phyloP scores from a whole-genome alignment of 1,139 yeast species.

The Wickerhamomyces sp. region DNA sequence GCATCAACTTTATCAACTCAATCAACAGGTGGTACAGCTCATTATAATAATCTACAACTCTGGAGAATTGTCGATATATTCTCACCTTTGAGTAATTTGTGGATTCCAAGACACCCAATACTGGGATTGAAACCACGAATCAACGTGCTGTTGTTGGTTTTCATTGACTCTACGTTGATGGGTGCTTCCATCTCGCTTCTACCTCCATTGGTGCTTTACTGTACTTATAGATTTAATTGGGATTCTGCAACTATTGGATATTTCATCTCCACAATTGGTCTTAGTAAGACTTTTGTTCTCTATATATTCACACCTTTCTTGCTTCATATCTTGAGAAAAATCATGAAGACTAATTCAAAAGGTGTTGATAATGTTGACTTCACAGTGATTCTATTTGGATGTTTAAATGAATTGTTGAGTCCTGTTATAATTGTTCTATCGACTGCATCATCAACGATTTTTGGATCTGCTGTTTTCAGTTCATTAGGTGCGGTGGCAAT shows the following conservation, averaged over 20 bases:
- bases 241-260: constrained; percentile 53
- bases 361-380: constrained; percentile 54
- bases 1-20: constrained; percentile 23
- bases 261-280: constrained; percentile 49
- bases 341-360: constrained; percentile 20
- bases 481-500: constrained; percentile 43
- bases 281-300: constrained; percentile 38
- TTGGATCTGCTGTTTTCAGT: constrained; percentile 32
- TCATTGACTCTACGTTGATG: constrained; percentile 40
- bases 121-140: constrained; percentile 35
- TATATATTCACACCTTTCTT: constrained; percentile 38
- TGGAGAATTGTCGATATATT: constrained; percentile 20
- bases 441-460: constrained; percentile 22
- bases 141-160: constrained; percentile 42
- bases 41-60: constrained; percentile 1
- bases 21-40: constrained; percentile 1
- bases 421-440: constrained; percentile 35
- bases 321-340: constrained; percentile 33
- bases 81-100: constrained; percentile 46
- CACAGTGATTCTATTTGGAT: constrained; percentile 35
- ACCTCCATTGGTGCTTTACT: constrained; percentile 49
- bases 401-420: constrained; percentile 38
- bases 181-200: constrained; percentile 30
- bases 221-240: constrained; percentile 58
- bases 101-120: constrained; percentile 30